Evolutionary conservation across 208 protist species (phyloP).

Genomic region (Acanthamoeba lugdunensis): DNA sequence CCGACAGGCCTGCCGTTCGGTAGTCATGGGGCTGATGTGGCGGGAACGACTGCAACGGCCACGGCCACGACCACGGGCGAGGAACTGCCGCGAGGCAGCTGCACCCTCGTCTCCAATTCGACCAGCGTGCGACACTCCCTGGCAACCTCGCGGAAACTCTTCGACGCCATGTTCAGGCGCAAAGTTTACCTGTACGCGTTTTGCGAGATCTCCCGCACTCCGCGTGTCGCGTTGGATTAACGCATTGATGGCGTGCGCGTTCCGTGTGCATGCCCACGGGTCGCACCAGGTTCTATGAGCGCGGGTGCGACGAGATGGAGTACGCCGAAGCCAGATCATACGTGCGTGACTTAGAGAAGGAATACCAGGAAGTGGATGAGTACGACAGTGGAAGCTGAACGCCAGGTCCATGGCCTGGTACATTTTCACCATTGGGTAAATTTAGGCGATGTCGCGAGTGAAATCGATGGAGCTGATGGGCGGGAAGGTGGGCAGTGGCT

Average conservation of each 20-base stretch:
- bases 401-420: too few species aligned
- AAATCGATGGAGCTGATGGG: constrained; percentile 38
- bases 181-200: background rate
- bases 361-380: background rate
- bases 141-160: background rate
- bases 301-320: background rate
- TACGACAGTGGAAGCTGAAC: too few species aligned
- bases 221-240: too few species aligned
- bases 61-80: background rate
- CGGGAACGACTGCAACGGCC: background rate
- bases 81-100: background rate
- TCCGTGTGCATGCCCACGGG: background rate
- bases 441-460: constrained; percentile 5
- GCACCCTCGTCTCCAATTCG: background rate
- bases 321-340: background rate
- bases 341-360: background rate
- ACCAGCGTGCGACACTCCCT: background rate
- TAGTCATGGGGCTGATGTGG: background rate
- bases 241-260: too few species aligned
- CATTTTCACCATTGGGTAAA: too few species aligned
- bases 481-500: constrained; percentile 21
- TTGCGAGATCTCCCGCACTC: too few species aligned
- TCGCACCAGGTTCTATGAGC: background rate
- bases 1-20: background rate
- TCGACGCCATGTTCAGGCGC: background rate